Evolutionary conservation across 257 asterid species (phyloP).

Genomic region (Thymus mandschuricus): DNA sequence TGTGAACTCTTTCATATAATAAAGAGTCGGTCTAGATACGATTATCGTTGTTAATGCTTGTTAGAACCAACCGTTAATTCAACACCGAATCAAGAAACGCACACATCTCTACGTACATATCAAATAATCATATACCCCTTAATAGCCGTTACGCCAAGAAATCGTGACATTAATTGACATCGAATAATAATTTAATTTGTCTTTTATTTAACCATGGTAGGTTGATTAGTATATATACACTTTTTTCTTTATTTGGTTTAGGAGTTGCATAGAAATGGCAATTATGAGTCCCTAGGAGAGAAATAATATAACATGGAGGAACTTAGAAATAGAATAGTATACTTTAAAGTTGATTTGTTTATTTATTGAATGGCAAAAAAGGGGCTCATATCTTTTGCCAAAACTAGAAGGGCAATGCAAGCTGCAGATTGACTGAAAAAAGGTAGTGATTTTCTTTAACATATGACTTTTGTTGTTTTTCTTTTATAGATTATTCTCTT

Average conservation of each 20-base stretch:
- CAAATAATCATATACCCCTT: too few relatives aligned
- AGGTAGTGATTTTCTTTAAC: slow-evolving; percentile 18
- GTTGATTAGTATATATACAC: not conserved
- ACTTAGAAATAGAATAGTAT: not conserved
- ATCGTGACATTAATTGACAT: too few relatives aligned
- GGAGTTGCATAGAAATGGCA: slow-evolving; percentile 24
- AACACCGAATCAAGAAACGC: too few relatives aligned
- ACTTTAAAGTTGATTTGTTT: not conserved
- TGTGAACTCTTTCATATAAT: too few relatives aligned
- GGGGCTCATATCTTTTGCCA: slow-evolving; percentile 20
- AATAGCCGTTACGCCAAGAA: too few relatives aligned
- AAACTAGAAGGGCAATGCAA: slow-evolving; percentile 17
- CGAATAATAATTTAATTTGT: too few relatives aligned
- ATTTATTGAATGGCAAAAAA: not conserved
- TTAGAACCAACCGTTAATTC: too few relatives aligned
- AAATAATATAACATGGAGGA: slow-evolving; percentile 15
- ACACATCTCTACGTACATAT: too few relatives aligned
- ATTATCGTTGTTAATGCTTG: too few relatives aligned
- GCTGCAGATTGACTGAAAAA: not conserved
- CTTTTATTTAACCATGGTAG: not conserved
- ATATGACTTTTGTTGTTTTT: slow-evolving; percentile 20
- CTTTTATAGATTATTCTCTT: slow-evolving; percentile 9
- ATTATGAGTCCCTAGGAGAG: slow-evolving; percentile 3
- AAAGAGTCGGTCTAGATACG: too few relatives aligned
- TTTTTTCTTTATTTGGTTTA: slow-evolving; percentile 1